phyloP scores from a whole-genome alignment of 179 eudicot species.

The Monotropa hypopitys region DNA sequence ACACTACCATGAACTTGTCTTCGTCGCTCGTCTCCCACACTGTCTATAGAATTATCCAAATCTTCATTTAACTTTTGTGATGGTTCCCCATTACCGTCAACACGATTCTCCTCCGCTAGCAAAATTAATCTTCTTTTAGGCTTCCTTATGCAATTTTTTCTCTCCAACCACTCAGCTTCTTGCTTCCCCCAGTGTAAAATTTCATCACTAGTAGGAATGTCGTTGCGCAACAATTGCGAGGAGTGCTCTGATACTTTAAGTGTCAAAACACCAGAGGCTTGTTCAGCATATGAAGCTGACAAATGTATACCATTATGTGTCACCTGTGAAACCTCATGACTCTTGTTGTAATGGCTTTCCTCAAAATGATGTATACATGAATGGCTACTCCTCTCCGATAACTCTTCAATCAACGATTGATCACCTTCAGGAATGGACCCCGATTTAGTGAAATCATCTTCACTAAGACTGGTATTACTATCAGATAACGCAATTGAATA shows the following conservation, averaged over 20 bases:
- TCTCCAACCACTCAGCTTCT: slow-evolving; percentile 26
- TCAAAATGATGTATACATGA: slow-evolving; percentile 4
- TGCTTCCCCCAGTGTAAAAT: slow-evolving; percentile 11
- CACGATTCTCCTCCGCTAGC: slow-evolving; percentile 23
- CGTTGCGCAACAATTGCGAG: background rate
- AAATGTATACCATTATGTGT: slow-evolving; percentile 19
- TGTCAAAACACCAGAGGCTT: slow-evolving; percentile 8
- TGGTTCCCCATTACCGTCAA: slow-evolving; percentile 8
- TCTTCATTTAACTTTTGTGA: slow-evolving; percentile 12
- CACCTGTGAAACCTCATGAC: slow-evolving; percentile 7
- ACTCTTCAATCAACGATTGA: slow-evolving; percentile 24
- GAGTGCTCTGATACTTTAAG: slow-evolving; percentile 12
- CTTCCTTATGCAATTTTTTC: slow-evolving; percentile 28
- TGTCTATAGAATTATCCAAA: slow-evolving; percentile 11
- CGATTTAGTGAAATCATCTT: slow-evolving; percentile 31
- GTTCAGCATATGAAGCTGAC: slow-evolving; percentile 19
- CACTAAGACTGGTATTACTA: slow-evolving; percentile 64
- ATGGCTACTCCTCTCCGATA: slow-evolving; percentile 15
- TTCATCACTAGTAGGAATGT: slow-evolving; percentile 11
- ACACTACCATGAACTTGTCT: slow-evolving; percentile 8
- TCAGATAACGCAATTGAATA: slow-evolving; percentile 70
- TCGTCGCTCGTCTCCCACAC: slow-evolving; percentile 12
- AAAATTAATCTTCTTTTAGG: slow-evolving; percentile 44
- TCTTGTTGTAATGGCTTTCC: slow-evolving; percentile 13
- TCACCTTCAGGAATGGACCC: slow-evolving; percentile 23